Evolutionary conservation across 2,329 filamentous ascomycete genomes (phyloP).

Genomic region (Iodosphaeria phyllophila): DNA sequence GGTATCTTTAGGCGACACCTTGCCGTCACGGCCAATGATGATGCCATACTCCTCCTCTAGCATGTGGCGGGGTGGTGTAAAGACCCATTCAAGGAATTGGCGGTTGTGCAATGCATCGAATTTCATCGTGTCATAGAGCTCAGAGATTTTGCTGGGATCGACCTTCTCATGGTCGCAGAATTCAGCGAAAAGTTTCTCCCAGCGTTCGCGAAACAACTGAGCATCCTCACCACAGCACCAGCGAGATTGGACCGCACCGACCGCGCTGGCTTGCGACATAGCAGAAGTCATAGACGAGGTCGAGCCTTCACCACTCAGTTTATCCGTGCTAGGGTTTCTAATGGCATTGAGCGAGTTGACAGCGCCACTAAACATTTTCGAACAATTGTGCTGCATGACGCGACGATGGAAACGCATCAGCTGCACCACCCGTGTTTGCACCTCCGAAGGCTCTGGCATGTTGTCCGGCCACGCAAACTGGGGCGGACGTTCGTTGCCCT

Average conservation of each 20-base stretch:
- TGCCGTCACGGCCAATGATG: constrained; percentile 21
- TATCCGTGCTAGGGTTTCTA: constrained; percentile 30
- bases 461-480: constrained; percentile 98
- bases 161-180: constrained; percentile 97
- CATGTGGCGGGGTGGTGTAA: constrained; percentile 68
- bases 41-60: constrained; percentile 48
- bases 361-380: constrained; percentile 51
- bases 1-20: constrained; percentile 16
- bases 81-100: constrained; percentile 92
- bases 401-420: constrained; percentile 94
- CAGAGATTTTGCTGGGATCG: constrained; percentile 95
- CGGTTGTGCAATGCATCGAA: constrained; percentile 96
- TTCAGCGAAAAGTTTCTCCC: constrained; percentile 95
- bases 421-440: constrained; percentile 80
- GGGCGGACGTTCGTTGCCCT: constrained; percentile 81
- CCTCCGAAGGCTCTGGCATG: constrained; percentile 84
- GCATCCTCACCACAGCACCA: constrained; percentile 97
- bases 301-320: constrained; percentile 20
- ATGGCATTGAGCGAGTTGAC: constrained; percentile 42
- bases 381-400: constrained; percentile 90
- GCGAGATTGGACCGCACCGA: constrained; percentile 61
- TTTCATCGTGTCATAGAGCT: constrained; percentile 99
- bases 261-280: constrained; percentile 39
- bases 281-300: constrained; percentile 23
- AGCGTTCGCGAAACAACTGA: constrained; percentile 84